Evolutionary conservation across 148 eudicot species (phyloP).

Genomic region (Silene conica): DNA sequence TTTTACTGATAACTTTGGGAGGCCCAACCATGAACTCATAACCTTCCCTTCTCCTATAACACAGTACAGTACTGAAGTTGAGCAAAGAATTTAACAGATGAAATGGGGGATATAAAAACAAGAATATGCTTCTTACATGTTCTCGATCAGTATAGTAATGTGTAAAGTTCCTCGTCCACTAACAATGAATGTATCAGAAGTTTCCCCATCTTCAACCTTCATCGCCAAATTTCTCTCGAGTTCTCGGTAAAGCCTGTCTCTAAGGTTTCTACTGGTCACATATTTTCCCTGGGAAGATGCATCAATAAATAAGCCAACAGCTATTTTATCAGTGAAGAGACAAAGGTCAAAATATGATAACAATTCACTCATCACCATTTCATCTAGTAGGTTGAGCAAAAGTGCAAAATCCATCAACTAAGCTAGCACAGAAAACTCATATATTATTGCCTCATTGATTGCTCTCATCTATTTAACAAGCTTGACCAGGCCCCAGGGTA

Average conservation of each 20-base stretch:
- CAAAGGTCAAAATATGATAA: not conserved
- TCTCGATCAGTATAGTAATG: slow-evolving; percentile 91
- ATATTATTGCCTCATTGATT: slow-evolving; percentile 2
- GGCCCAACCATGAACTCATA: slow-evolving; percentile 99
- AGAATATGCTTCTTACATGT: slow-evolving; percentile 58
- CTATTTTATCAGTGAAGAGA: slow-evolving; percentile 1
- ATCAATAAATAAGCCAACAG: not conserved
- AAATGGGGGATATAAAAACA: slow-evolving; percentile 4
- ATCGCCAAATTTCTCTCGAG: slow-evolving; percentile 98
- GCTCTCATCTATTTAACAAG: not conserved
- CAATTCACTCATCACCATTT: not conserved
- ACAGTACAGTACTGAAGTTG: slow-evolving; percentile 7
- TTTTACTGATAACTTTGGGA: slow-evolving; percentile 93
- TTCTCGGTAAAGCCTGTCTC: slow-evolving; percentile 92
- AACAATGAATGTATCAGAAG: slow-evolving; percentile 85
- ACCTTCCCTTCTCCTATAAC: slow-evolving; percentile 90
- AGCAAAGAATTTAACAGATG: not conserved
- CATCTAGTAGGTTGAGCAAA: slow-evolving; percentile 2
- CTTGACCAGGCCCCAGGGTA: not conserved
- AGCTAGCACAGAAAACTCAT: not conserved
- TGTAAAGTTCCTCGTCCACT: slow-evolving; percentile 99
- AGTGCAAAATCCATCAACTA: not conserved
- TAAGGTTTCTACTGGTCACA: slow-evolving; percentile 92
- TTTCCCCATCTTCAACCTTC: slow-evolving; percentile 99
- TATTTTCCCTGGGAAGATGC: slow-evolving; percentile 67